Evolutionary conservation across 805 yeast species (phyloP).

Genomic region (Teunomyces panamensis): DNA sequence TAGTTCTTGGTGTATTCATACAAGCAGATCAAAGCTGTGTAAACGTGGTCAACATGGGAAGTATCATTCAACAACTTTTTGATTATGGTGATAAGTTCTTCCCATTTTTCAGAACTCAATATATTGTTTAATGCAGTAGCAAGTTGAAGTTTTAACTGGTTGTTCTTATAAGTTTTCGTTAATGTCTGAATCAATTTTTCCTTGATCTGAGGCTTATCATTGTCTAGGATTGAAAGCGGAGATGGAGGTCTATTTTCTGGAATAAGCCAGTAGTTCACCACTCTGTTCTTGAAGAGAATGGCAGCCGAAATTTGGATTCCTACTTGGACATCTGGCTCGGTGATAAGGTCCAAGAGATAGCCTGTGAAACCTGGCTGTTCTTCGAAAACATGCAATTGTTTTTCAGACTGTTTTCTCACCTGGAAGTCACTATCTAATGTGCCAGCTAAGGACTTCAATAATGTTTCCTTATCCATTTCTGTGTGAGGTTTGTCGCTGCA

Average conservation of each 20-base stretch:
- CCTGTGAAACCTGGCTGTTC: slow-evolving; percentile 57
- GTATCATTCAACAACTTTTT: slow-evolving; percentile 41
- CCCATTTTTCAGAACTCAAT: slow-evolving; percentile 47
- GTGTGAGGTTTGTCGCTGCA: not conserved
- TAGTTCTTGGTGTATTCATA: slow-evolving; percentile 41
- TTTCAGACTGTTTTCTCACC: slow-evolving; percentile 52
- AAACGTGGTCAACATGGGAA: slow-evolving; percentile 35
- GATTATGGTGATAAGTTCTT: slow-evolving; percentile 37
- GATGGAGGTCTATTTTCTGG: slow-evolving; percentile 29
- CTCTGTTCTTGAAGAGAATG: slow-evolving; percentile 43
- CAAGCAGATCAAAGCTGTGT: slow-evolving; percentile 39
- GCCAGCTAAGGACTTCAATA: slow-evolving; percentile 49
- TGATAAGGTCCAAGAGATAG: slow-evolving; percentile 49
- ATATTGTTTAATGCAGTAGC: slow-evolving; percentile 56
- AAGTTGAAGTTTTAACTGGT: slow-evolving; percentile 52
- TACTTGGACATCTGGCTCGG: slow-evolving; percentile 43
- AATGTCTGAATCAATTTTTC: slow-evolving; percentile 41
- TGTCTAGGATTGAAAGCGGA: slow-evolving; percentile 22
- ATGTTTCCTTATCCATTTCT: slow-evolving; percentile 48
- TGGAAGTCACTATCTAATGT: slow-evolving; percentile 52
- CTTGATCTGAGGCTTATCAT: slow-evolving; percentile 36
- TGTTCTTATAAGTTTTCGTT: slow-evolving; percentile 31
- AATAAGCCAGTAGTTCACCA: slow-evolving; percentile 35
- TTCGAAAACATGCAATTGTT: slow-evolving; percentile 48
- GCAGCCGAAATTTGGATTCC: slow-evolving; percentile 44